phyloP scores from a whole-genome alignment of 441 rosid species.

The Bocquillonia castaneifolia region DNA sequence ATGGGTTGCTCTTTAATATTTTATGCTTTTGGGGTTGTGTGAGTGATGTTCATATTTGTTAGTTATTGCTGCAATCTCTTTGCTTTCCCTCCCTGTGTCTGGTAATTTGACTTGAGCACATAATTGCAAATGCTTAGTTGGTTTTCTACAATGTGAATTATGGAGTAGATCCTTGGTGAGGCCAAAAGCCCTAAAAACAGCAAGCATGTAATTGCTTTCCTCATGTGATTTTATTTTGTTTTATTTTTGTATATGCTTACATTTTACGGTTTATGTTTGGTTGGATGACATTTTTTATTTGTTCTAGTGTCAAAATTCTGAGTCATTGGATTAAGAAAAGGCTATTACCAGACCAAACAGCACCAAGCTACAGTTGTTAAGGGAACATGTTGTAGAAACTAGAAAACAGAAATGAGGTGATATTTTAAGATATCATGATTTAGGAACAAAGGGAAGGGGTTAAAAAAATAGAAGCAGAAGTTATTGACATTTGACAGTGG shows the following conservation, averaged over 20 bases:
- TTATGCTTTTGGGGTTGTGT: not conserved
- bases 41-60: not conserved
- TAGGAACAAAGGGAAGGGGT: not conserved
- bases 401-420: not conserved
- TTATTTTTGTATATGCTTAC: not conserved
- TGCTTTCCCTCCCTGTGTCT: constrained; percentile 4
- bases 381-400: not conserved
- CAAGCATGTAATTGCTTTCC: not conserved
- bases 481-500: not conserved
- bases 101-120: not conserved
- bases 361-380: no score
- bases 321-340: not conserved
- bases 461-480: not conserved
- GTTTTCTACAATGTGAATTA: not conserved
- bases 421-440: not conserved
- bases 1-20: not conserved
- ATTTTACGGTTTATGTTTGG: not conserved
- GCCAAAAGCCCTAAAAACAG: not conserved
- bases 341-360: not conserved
- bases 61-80: not conserved
- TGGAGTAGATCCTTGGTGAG: not conserved
- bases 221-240: not conserved
- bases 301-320: not conserved
- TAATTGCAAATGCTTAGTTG: not conserved
- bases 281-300: not conserved